Evolutionary conservation across 257 asterid genomes (phyloP).

Genomic region (Solanum lycopersicoides): DNA sequence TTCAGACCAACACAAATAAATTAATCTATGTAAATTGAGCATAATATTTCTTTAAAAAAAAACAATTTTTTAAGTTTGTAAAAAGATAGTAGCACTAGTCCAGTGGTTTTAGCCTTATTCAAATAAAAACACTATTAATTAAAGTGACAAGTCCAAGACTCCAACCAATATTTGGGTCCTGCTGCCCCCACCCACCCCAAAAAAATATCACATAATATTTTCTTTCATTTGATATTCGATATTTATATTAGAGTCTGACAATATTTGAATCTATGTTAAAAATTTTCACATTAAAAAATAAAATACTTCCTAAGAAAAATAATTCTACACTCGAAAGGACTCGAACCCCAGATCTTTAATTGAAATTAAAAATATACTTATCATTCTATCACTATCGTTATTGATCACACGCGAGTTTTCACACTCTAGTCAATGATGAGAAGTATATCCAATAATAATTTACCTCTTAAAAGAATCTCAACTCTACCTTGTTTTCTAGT

Average conservation of each 20-base stretch:
- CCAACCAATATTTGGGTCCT: background rate
- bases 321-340: accelerated
- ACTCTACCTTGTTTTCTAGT: background rate
- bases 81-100: background rate
- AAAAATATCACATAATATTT: no score
- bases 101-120: background rate
- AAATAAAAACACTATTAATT: background rate
- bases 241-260: no score
- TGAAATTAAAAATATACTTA: accelerated
- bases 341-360: accelerated
- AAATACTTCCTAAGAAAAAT: accelerated
- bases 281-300: accelerated
- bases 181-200: accelerated
- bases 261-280: accelerated
- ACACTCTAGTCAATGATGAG: background rate
- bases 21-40: background rate
- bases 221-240: accelerated
- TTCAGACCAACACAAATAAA: background rate
- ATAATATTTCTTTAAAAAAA: background rate
- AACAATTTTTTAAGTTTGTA: background rate
- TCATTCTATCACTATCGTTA: background rate
- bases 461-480: background rate
- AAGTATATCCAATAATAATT: background rate
- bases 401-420: background rate
- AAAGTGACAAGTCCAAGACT: background rate